A percentile compares a stretch with the other conserved stretches of the same genome.
phyloP scores from a whole-genome alignment of 1,139 yeast genomes.

The Magnusiomyces sp. region DNA sequence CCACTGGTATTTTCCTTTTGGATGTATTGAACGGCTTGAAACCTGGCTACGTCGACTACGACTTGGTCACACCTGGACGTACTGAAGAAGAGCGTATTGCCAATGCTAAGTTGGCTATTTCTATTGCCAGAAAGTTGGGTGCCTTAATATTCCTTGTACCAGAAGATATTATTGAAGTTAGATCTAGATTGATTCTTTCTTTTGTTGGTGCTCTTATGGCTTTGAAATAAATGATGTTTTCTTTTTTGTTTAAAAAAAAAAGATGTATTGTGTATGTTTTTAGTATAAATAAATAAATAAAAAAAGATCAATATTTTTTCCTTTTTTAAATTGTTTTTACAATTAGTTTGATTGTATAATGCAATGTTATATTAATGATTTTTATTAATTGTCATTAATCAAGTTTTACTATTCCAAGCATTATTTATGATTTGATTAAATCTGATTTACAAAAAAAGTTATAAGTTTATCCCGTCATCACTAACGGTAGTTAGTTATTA shows the following conservation, averaged over 20 bases:
- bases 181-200: constrained; percentile 85
- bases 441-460: too few species aligned
- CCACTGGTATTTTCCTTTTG: constrained; percentile 72
- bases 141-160: constrained; percentile 98
- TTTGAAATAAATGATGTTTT: constrained; percentile 24
- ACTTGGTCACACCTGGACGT: constrained; percentile 68
- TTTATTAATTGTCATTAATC: too few species aligned
- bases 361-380: too few species aligned
- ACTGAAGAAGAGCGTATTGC: constrained; percentile 84
- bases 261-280: too few species aligned
- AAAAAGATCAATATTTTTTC: too few species aligned
- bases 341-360: too few species aligned
- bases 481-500: too few species aligned
- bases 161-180: constrained; percentile 95
- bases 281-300: too few species aligned
- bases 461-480: too few species aligned
- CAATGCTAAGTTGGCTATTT: constrained; percentile 92
- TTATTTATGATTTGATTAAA: too few species aligned
- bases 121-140: constrained; percentile 96
- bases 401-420: too few species aligned
- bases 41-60: constrained; percentile 96
- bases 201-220: constrained; percentile 94
- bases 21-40: constrained; percentile 89
- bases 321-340: too few species aligned
- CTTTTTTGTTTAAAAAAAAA: constrained; percentile 8